phyloP scores from a whole-genome alignment of 768 basidiomycete genomes.

The Pisolithus albus region DNA sequence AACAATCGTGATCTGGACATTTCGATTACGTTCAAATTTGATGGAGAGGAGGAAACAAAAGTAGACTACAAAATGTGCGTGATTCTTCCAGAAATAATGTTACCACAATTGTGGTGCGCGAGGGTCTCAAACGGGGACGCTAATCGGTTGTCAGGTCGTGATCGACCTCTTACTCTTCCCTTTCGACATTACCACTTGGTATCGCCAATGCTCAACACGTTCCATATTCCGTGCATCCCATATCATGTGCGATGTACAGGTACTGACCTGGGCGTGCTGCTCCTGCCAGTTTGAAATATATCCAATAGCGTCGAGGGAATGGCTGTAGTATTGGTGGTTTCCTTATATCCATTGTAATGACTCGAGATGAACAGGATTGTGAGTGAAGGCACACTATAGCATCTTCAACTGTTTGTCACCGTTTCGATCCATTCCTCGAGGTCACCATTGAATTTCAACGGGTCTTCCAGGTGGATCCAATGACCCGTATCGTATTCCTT shows the following conservation, averaged over 20 bases:
- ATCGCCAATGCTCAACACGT: slow-evolving; percentile 1
- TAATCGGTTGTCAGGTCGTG: slow-evolving; percentile 73
- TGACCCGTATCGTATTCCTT: slow-evolving; percentile 33
- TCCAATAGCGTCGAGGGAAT: not conserved
- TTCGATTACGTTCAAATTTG: slow-evolving; percentile 58
- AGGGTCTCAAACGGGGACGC: slow-evolving; percentile 30
- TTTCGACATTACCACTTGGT: slow-evolving; percentile 1
- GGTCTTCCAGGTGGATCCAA: slow-evolving; percentile 31
- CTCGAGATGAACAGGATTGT: too few relatives aligned
- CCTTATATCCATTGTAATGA: not conserved
- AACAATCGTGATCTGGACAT: slow-evolving; percentile 98
- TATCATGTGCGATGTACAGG: slow-evolving; percentile 15
- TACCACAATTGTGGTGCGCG: slow-evolving; percentile 7
- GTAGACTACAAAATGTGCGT: slow-evolving; percentile 88
- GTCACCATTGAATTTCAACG: slow-evolving; percentile 29
- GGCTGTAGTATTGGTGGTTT: not conserved
- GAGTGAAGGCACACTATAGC: too few relatives aligned
- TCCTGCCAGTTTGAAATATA: not conserved
- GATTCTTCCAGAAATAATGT: slow-evolving; percentile 15
- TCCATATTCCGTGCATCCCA: not conserved
- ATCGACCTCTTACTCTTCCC: slow-evolving; percentile 24
- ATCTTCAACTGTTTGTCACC: not conserved
- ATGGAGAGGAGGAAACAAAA: slow-evolving; percentile 19
- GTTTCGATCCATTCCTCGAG: slow-evolving; percentile 27
- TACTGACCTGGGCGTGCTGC: slow-evolving; percentile 16